These are phyloP conservation scores for Mesembryanthemum crystallinum DNA, from an alignment of 148 eudicot genomes.

Conservation along the genomic window DNA sequence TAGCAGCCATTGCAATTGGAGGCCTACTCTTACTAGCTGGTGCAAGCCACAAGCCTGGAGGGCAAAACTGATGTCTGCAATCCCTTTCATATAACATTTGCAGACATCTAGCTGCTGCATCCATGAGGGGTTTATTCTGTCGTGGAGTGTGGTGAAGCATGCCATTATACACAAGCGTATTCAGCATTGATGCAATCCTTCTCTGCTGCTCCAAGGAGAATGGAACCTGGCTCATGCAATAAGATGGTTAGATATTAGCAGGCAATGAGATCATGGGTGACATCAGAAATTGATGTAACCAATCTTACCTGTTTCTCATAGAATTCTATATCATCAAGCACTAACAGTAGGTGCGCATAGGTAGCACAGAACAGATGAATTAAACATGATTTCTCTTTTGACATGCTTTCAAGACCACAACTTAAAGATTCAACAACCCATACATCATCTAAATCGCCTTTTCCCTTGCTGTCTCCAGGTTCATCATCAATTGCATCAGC, in stretches of 20 bases:
- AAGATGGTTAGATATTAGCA: conserved; percentile 18
- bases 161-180: conserved; percentile 80
- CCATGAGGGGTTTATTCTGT: conserved; percentile 50
- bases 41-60: conserved; percentile 83
- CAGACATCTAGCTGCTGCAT: conserved; percentile 75
- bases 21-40: conserved; percentile 82
- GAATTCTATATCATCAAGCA: conserved; percentile 93
- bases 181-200: conserved; percentile 78
- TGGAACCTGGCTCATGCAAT: conserved; percentile 58
- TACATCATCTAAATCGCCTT: conserved; percentile 43
- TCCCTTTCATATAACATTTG: conserved; percentile 96
- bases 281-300: background rate
- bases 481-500: conserved; percentile 23
- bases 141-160: conserved; percentile 45
- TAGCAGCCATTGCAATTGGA: conserved; percentile 87
- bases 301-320: conserved; percentile 82
- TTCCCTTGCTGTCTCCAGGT: conserved; percentile 24
- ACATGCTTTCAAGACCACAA: conserved; percentile 61
- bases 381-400: conserved; percentile 64
- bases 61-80: conserved; percentile 89
- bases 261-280: background rate
- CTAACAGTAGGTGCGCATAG: conserved; percentile 79
- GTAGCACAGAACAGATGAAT: conserved; percentile 82
- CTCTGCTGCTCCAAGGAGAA: conserved; percentile 88
- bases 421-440: conserved; percentile 76